Percentiles rank a stretch among this genome's conserved stretches.
Conservation (phyloP, 1,139 yeast genomes). For the Wickerhamomyces sp. region DNA sequence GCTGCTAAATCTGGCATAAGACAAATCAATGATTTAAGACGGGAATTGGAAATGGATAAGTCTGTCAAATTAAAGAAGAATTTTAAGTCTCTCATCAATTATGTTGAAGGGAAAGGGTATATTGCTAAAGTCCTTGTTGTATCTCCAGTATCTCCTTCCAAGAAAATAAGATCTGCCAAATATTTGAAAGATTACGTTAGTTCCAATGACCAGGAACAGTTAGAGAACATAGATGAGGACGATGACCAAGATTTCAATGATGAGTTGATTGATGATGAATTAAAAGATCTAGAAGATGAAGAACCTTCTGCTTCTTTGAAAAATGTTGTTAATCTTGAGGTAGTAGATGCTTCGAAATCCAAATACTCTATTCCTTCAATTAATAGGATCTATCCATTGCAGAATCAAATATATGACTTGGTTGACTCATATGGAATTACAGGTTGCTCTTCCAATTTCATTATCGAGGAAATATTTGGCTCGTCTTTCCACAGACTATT, state of each 20-base stretch:
- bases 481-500: slow-evolving; percentile 45
- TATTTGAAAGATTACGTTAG: slow-evolving; percentile 46
- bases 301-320: slow-evolving; percentile 24
- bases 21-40: slow-evolving; percentile 58
- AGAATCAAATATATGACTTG: slow-evolving; percentile 54
- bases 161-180: slow-evolving; percentile 54
- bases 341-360: slow-evolving; percentile 21
- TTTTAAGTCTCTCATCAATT: slow-evolving; percentile 48
- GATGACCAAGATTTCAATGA: slow-evolving; percentile 15
- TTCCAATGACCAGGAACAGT: slow-evolving; percentile 25
- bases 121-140: slow-evolving; percentile 56
- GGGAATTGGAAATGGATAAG: slow-evolving; percentile 54
- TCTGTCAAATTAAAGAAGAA: slow-evolving; percentile 41
- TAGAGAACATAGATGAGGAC: slow-evolving; percentile 19
- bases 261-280: slow-evolving; percentile 21
- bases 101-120: slow-evolving; percentile 48
- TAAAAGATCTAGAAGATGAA: slow-evolving; percentile 20
- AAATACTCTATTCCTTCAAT: slow-evolving; percentile 28
- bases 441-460: slow-evolving; percentile 58
- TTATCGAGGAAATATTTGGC: slow-evolving; percentile 51
- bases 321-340: slow-evolving; percentile 27
- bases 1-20: slow-evolving; percentile 67
- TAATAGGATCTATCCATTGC: slow-evolving; percentile 57
- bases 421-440: slow-evolving; percentile 34
- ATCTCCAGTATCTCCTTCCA: slow-evolving; percentile 41